Base-by-base conservation (phyloP, 768 basidiomycete species). In the Vararia minispora region DNA sequence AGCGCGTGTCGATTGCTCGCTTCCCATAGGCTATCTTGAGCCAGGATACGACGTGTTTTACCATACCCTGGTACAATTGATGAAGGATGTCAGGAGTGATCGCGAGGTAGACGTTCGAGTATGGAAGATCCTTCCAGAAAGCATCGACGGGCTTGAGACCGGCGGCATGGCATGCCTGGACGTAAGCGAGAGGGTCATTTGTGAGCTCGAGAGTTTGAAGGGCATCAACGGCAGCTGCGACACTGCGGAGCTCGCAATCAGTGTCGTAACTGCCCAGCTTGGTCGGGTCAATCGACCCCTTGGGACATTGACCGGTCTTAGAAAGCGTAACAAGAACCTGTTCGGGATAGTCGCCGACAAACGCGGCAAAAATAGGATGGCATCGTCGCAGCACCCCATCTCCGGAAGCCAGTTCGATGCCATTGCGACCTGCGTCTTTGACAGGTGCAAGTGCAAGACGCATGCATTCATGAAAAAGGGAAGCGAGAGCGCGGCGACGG, bases 361-460 rank as follows among this genome's bases (percentile, higher is more conserved):
- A 50, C 8, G 13, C 48, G 16, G 41, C 54, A 42, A 45, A 41
- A 35, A 39, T 46, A 9, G 37, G 53, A 49, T 59, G 56, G 9
- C 46, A 44, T 22, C 65, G 68, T 28, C 62, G 63, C 14, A 66
- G 34, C 17, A 66, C 47, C 1, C 64, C 61, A 40, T 63, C 56
- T 4, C 58, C 57, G 30, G 54, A 57, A 0, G 28, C n/a, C 51
- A 66, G 52, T 0, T 47, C 26, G 12, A 63, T 43, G 6, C 65
- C 65, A 5, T 49, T 33, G 0, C 24, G 5, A 0, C 62, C 64
- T 4, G 60, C 53, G 3, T 27, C 25, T 8, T 17, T 16, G 6
- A 37, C 17, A 11, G 25, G 28, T 7, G 24, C 6, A 12, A 37
- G 10, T 6, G 28, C 8, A 8, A 9, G 8, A 13, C 18, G 5